phyloP scores from a whole-genome alignment of 1,284 basidiomycete species.

The Quambalaria eucalypti region DNA sequence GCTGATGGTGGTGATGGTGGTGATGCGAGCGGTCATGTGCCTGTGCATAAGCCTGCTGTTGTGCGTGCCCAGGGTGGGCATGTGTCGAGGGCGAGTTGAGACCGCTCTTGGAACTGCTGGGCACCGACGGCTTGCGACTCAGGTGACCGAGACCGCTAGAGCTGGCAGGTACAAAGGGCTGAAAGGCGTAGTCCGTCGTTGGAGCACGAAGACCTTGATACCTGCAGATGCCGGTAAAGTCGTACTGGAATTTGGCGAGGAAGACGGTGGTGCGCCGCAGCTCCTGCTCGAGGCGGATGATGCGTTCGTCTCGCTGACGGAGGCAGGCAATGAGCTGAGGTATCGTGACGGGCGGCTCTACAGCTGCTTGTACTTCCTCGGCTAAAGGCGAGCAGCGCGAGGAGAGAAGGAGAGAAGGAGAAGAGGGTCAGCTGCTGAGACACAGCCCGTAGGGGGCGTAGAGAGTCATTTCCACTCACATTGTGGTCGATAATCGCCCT shows the following conservation, averaged over 20 bases:
- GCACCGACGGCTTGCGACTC: too few species aligned
- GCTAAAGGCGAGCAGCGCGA: constrained; percentile 1
- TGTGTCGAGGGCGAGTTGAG: too few species aligned
- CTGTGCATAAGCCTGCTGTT: too few species aligned
- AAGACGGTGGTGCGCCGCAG: constrained; percentile 30
- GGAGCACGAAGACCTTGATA: constrained; percentile 11
- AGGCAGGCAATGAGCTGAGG: constrained; percentile 3
- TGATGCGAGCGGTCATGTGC: too few species aligned
- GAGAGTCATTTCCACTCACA: neutral
- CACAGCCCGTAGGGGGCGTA: neutral
- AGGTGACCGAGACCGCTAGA: too few species aligned
- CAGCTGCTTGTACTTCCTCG: neutral
- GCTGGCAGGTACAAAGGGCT: neutral
- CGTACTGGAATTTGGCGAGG: constrained; percentile 28
- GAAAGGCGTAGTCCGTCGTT: neutral
- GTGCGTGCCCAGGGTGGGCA: too few species aligned
- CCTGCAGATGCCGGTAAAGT: constrained; percentile 24
- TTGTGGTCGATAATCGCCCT: constrained; percentile 30
- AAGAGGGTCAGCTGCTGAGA: neutral
- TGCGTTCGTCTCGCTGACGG: constrained; percentile 33
- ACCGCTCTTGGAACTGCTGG: too few species aligned
- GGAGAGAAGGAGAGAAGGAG: neutral
- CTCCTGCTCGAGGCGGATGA: constrained; percentile 36
- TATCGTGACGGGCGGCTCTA: neutral
- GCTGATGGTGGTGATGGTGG: too few species aligned